Percentiles rank a stretch among this genome's conserved stretches.
Conservation (phyloP, 2,329 filamentous ascomycete genomes). For the Hymenoscyphus occultus region DNA sequence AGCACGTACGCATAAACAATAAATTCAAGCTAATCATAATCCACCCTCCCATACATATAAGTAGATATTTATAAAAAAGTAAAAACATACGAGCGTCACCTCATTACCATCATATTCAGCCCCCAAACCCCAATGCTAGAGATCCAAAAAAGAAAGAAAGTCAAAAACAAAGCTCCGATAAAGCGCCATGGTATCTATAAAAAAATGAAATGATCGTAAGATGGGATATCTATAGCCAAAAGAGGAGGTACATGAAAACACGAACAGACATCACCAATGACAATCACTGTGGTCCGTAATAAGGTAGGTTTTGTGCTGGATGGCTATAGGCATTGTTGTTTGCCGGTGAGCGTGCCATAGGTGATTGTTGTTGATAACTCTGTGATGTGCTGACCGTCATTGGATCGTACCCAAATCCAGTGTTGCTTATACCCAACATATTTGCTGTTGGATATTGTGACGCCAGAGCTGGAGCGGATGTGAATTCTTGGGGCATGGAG, state of each 20-base stretch:
- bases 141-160: neutral
- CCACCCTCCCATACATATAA: neutral
- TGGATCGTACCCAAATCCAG: slow-evolving; percentile 25
- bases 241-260: slow-evolving; percentile 5
- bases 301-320: slow-evolving; percentile 27
- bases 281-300: slow-evolving; percentile 26
- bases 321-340: slow-evolving; percentile 32
- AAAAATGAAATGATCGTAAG: slow-evolving; percentile 1
- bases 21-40: neutral
- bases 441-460: slow-evolving; percentile 27
- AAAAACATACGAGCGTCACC: neutral
- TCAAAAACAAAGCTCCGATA: neutral
- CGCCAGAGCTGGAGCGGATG: slow-evolving; percentile 26
- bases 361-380: slow-evolving; percentile 28
- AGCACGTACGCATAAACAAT: no score
- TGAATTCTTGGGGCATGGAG: slow-evolving; percentile 28
- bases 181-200: slow-evolving; percentile 30
- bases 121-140: neutral
- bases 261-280: slow-evolving; percentile 6
- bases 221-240: slow-evolving; percentile 10
- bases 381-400: slow-evolving; percentile 23
- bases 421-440: slow-evolving; percentile 25
- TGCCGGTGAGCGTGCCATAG: slow-evolving; percentile 30
- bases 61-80: neutral
- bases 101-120: neutral